A percentile compares a stretch with the other conserved stretches of the same genome.
These are phyloP conservation scores for Quercus alba DNA, from an alignment of 306 rosid genomes.

Conservation along the genomic window DNA sequence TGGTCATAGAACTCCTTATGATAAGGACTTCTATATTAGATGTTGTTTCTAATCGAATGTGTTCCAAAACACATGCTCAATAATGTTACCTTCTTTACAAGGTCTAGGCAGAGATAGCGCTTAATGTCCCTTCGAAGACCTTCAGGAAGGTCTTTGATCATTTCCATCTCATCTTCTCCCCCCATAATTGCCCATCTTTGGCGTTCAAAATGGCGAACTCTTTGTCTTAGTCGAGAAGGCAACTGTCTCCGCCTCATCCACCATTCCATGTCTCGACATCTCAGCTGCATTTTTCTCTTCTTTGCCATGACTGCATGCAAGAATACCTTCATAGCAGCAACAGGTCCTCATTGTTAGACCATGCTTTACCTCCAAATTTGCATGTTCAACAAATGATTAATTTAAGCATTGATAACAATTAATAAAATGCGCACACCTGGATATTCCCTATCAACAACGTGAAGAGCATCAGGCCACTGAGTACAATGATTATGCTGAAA, in stretches of 20 bases:
- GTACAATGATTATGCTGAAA: conserved; percentile 81
- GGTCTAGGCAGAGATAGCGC: conserved; percentile 83
- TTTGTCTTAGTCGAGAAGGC: conserved; percentile 68
- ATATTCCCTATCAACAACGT: conserved; percentile 96
- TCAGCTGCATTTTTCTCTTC: conserved; percentile 92
- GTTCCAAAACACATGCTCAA: not conserved
- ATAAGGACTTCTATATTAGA: too few relatives aligned
- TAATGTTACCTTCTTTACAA: conserved; percentile 62
- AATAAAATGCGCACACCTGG: conserved; percentile 51
- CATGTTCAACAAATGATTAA: not conserved
- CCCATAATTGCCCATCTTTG: conserved; percentile 92
- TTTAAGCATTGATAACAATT: not conserved
- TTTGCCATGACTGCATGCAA: conserved; percentile 95
- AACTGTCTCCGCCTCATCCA: conserved; percentile 98
- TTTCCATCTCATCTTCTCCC: conserved; percentile 91
- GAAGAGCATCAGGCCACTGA: conserved; percentile 87
- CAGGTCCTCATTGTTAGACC: conserved; percentile 18
- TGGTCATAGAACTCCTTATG: too few relatives aligned
- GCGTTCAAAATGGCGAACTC: conserved; percentile 92
- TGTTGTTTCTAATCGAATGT: too few relatives aligned
- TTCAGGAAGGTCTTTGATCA: conserved; percentile 89
- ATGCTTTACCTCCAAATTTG: not conserved
- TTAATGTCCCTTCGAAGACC: conserved; percentile 97
- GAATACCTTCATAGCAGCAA: conserved; percentile 54
- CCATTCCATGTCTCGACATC: conserved; percentile 98